Percentiles rank a stretch among this genome's conserved stretches.
Conservation (phyloP, 2,329 filamentous ascomycete genomes). For the Nannizziopsis barbatae region DNA sequence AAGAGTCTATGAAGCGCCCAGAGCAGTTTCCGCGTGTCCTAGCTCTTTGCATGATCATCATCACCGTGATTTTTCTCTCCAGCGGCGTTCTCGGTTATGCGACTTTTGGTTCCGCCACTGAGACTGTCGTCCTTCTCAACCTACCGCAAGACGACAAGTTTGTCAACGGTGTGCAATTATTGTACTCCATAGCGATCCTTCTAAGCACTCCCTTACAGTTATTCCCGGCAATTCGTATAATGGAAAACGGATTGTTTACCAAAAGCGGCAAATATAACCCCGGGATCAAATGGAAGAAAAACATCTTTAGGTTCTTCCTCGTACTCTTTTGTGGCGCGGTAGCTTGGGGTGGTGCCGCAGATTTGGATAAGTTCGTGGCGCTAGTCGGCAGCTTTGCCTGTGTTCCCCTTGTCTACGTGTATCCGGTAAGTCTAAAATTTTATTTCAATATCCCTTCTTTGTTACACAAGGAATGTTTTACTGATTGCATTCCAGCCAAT, state of each 20-base stretch:
- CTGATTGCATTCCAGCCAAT: slow-evolving; percentile 52
- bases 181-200: slow-evolving; percentile 96
- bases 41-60: slow-evolving; percentile 84
- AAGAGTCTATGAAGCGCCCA: slow-evolving; percentile 90
- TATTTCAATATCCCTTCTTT: not conserved
- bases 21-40: slow-evolving; percentile 84
- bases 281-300: slow-evolving; percentile 99
- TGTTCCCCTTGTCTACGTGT: slow-evolving; percentile 92
- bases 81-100: slow-evolving; percentile 93
- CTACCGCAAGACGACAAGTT: slow-evolving; percentile 90
- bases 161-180: slow-evolving; percentile 89
- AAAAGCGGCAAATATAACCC: slow-evolving; percentile 95
- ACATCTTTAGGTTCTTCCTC: slow-evolving; percentile 85
- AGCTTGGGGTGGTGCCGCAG: slow-evolving; percentile 82
- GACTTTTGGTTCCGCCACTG: slow-evolving; percentile 86
- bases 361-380: slow-evolving; percentile 94
- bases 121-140: slow-evolving; percentile 93
- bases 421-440: slow-evolving; percentile 59
- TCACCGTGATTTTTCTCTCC: slow-evolving; percentile 77
- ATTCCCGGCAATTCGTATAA: slow-evolving; percentile 94
- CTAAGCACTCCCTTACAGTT: slow-evolving; percentile 92
- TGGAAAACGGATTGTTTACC: slow-evolving; percentile 87
- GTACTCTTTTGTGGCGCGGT: slow-evolving; percentile 77
- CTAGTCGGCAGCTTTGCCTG: slow-evolving; percentile 96
- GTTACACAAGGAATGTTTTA: not conserved